A percentile compares a stretch with the other conserved stretches of the same genome.
Conservation (phyloP, 805 yeast genomes). For the Lachancea sp. region DNA sequence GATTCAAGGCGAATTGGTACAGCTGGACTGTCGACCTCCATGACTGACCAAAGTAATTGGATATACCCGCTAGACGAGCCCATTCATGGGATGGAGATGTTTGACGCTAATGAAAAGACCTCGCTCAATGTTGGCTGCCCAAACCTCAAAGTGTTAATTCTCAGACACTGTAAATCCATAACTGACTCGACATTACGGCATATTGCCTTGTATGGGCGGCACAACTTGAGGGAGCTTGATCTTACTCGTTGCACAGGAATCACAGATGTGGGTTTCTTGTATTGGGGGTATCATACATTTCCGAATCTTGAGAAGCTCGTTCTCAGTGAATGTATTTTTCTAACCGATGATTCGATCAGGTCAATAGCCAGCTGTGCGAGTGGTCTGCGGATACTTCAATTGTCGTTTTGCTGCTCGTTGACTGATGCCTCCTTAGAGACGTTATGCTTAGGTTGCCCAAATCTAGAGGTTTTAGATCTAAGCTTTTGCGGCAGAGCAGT, state of each 20-base stretch:
- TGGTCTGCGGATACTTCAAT: conserved; percentile 48
- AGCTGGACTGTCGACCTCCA: neutral
- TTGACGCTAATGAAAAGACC: conserved; percentile 10
- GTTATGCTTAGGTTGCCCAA: conserved; percentile 58
- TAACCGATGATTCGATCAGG: conserved; percentile 58
- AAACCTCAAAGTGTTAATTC: conserved; percentile 44
- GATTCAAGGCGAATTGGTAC: neutral
- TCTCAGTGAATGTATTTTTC: conserved; percentile 66
- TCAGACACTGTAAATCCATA: conserved; percentile 71
- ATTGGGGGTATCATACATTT: conserved; percentile 55
- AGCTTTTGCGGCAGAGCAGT: conserved; percentile 79
- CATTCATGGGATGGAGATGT: conserved; percentile 29
- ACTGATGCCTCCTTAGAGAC: conserved; percentile 65
- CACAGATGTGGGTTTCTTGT: conserved; percentile 65
- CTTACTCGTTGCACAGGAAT: conserved; percentile 72
- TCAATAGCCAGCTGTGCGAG: conserved; percentile 58
- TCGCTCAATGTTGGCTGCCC: conserved; percentile 47
- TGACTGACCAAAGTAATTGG: neutral
- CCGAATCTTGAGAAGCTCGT: conserved; percentile 47
- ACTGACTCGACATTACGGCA: conserved; percentile 64
- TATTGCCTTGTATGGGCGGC: conserved; percentile 52
- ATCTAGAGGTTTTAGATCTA: conserved; percentile 46
- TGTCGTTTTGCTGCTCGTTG: conserved; percentile 70
- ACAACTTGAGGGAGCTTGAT: conserved; percentile 49
- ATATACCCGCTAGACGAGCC: conserved; percentile 17